Base-by-base conservation (phyloP, 148 eudicot species). In the Linanthus parryae region DNA sequence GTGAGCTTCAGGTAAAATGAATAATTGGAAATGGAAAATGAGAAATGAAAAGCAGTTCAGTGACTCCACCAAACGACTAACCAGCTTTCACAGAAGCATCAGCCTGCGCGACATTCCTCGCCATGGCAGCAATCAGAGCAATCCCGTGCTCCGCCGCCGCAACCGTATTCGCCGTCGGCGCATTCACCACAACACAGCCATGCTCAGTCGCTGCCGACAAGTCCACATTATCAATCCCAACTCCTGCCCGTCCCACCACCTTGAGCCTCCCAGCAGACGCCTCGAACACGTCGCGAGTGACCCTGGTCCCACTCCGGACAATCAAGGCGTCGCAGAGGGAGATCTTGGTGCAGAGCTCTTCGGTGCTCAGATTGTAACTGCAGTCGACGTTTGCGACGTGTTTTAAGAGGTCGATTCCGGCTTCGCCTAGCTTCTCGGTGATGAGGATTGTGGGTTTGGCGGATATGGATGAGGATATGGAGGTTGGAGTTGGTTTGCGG, bases 231-330 rank as follows among this genome's bases (percentile, higher is more conserved):
- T 58, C 63, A 5, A 58, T 47, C 1, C 63, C 63, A 9, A 58
- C 54, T 3, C 64, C 64, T 17, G 64, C 64, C 1, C 64, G 34
- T 4, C 64, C 64, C 2, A 59, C 64, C 1, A 59, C 64, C 52
- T 59, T 59, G 23, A 59, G 37, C 15, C 57, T 4, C 17, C 55
- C 35, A 2, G n/a, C 28, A 23, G 63, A 22, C 13, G 42, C 8
- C 49, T 58, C 43, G 33, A 58, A 45, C 11, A 58, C 52, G 8
- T 36, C 27, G 22, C 54, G 43, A 17, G 44, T 47, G 31, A 58
- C 63, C 14, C 26, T 47, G 12, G 63, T 58, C 30, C 36, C 44
- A 25, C 63, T 58, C 3, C 63, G 54, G 4, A 58, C 54, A 10
- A 47, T 45, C 13, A 58, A 18, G 30, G 52, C 62, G 52, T 57